These are phyloP conservation scores for Ramaria sp. DNA, from an alignment of 768 basidiomycete genomes.

Conservation along the genomic window DNA sequence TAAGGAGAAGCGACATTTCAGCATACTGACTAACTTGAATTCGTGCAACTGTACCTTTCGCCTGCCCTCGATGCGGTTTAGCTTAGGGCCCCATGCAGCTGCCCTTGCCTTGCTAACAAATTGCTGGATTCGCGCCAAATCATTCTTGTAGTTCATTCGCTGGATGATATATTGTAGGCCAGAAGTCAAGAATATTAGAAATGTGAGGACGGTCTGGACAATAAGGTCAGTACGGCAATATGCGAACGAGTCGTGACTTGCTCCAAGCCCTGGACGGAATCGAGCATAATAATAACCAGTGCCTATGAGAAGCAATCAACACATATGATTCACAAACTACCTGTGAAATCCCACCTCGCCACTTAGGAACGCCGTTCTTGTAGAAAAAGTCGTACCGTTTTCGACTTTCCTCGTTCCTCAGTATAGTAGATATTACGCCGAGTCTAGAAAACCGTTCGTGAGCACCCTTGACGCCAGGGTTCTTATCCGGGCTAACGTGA, in stretches of 20 bases:
- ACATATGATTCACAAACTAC: neutral
- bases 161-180: constrained; percentile 76
- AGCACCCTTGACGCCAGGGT: constrained; percentile 68
- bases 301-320: constrained; percentile 20
- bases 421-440: constrained; percentile 73
- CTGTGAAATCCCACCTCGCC: constrained; percentile 46
- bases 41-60: constrained; percentile 44
- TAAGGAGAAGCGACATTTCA: constrained; percentile 17
- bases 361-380: constrained; percentile 94
- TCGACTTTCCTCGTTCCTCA: constrained; percentile 65
- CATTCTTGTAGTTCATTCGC: constrained; percentile 62
- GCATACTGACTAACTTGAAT: neutral
- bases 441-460: constrained; percentile 90
- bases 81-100: constrained; percentile 76
- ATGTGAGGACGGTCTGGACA: constrained; percentile 58
- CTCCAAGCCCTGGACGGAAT: constrained; percentile 86
- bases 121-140: constrained; percentile 55
- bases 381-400: constrained; percentile 76
- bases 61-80: constrained; percentile 48
- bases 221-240: neutral
- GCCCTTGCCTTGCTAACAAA: constrained; percentile 51
- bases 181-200: constrained; percentile 71
- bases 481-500: constrained; percentile 83
- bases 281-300: constrained; percentile 95
- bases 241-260: constrained; percentile 23